phyloP scores from a whole-genome alignment of 768 basidiomycete species.

The Lepiota brunneoincarnata region DNA sequence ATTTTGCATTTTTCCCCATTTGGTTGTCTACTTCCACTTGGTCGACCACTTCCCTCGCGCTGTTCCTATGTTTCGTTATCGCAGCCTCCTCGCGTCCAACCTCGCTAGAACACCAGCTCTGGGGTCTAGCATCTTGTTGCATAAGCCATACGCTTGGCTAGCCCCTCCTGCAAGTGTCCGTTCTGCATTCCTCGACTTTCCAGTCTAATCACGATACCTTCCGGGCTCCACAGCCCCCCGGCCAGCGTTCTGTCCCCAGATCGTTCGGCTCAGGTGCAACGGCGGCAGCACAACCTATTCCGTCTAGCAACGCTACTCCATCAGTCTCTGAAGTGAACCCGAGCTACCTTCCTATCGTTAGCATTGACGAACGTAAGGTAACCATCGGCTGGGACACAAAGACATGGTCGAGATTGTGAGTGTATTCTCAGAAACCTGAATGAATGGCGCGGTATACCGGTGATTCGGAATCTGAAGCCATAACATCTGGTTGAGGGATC shows the following conservation, averaged over 20 bases:
- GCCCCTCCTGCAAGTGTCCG: neutral
- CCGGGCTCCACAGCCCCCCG: neutral
- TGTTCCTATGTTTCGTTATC: neutral
- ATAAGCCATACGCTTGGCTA: neutral
- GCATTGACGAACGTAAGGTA: slow-evolving; percentile 57
- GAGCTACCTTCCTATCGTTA: slow-evolving; percentile 51
- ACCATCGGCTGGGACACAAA: slow-evolving; percentile 72
- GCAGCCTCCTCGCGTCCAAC: neutral
- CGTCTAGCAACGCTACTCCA: slow-evolving; percentile 16
- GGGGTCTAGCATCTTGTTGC: neutral
- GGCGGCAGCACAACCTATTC: slow-evolving; percentile 10
- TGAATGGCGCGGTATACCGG: neutral
- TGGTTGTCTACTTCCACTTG: neutral
- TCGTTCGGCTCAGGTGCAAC: slow-evolving; percentile 23
- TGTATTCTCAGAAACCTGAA: slow-evolving; percentile 11
- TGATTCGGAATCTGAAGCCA: slow-evolving; percentile 49
- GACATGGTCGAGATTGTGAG: slow-evolving; percentile 78
- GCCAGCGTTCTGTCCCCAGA: neutral
- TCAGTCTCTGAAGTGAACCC: slow-evolving; percentile 23
- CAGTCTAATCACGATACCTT: neutral
- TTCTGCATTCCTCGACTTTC: neutral
- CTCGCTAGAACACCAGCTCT: neutral
- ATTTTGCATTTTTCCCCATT: neutral
- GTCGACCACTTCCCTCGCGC: neutral
- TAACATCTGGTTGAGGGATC: slow-evolving; percentile 89